phyloP scores from a whole-genome alignment of 345 rosid species.

The Eucalyptus albens region DNA sequence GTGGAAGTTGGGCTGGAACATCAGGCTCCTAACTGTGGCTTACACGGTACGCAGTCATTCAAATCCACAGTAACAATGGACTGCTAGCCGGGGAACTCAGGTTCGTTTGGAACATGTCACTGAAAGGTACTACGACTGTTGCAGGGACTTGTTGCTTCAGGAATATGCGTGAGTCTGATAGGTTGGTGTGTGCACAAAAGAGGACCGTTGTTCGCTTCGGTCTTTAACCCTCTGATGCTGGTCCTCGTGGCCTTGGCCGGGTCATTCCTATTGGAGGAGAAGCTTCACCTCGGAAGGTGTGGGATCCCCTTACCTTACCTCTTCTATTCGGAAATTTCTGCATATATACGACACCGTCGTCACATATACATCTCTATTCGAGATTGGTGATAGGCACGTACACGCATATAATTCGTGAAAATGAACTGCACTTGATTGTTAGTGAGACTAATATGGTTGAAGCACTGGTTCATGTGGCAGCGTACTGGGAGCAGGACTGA shows the following conservation, averaged over 20 bases:
- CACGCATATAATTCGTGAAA: not conserved
- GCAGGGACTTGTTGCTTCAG: conserved; percentile 10
- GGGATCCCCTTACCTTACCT: not conserved
- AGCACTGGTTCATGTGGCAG: conserved; percentile 3
- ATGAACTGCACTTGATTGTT: not conserved
- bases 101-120: not conserved
- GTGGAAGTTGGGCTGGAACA: conserved; percentile 54
- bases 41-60: not conserved
- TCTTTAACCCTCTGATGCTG: conserved; percentile 9
- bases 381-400: not conserved
- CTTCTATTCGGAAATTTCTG: not conserved
- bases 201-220: conserved; percentile 15
- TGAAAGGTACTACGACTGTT: not conserved
- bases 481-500: conserved; percentile 28
- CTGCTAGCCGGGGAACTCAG: not conserved
- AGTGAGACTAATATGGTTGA: not conserved
- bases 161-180: not conserved
- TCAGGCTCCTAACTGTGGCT: conserved; percentile 27
- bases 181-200: not conserved
- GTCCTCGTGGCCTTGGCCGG: conserved; percentile 1
- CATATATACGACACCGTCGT: not conserved
- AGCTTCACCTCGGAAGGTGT: conserved; percentile 18
- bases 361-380: not conserved
- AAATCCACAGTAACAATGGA: not conserved
- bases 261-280: not conserved